Evolutionary conservation across 2,329 filamentous ascomycete species (phyloP).

Genomic region (Xylaria sp.): DNA sequence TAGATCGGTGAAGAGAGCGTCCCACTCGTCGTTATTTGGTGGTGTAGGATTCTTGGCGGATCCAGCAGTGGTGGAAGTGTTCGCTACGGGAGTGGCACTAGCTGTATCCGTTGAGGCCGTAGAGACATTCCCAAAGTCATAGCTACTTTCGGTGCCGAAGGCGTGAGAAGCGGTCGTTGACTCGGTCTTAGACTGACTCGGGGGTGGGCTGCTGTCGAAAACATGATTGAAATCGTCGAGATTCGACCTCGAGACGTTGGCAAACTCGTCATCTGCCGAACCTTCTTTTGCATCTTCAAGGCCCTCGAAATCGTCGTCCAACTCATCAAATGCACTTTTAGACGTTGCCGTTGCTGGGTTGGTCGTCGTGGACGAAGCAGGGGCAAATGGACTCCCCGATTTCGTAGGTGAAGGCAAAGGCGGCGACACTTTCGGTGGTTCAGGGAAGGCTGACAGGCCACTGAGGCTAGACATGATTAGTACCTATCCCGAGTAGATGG

Average conservation of each 20-base stretch:
- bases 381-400: constrained; percentile 48
- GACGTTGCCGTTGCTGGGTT: constrained; percentile 51
- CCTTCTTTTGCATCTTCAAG: constrained; percentile 87
- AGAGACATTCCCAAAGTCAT: constrained; percentile 65
- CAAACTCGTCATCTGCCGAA: constrained; percentile 81
- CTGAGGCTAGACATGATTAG: constrained; percentile 45
- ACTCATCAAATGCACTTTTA: constrained; percentile 74
- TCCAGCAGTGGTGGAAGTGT: constrained; percentile 49
- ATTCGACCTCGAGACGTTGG: constrained; percentile 75
- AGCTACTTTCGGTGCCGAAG: constrained; percentile 66
- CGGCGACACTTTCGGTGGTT: constrained; percentile 51
- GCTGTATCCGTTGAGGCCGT: constrained; percentile 48
- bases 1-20: constrained; percentile 87
- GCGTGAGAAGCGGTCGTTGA: constrained; percentile 54
- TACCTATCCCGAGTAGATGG: constrained; percentile 11
- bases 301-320: constrained; percentile 83
- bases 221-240: constrained; percentile 83
- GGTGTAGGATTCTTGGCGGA: constrained; percentile 54
- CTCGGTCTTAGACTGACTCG: constrained; percentile 65
- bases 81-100: constrained; percentile 52
- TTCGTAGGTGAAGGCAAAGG: constrained; percentile 49
- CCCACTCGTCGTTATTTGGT: constrained; percentile 82
- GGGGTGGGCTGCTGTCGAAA: constrained; percentile 76
- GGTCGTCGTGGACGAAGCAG: constrained; percentile 51
- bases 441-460: constrained; percentile 46